Percentiles rank a stretch among this genome's conserved stretches.
Evolutionary conservation across 805 yeast genomes (phyloP).

Genomic region (Babjeviella inositovora): DNA sequence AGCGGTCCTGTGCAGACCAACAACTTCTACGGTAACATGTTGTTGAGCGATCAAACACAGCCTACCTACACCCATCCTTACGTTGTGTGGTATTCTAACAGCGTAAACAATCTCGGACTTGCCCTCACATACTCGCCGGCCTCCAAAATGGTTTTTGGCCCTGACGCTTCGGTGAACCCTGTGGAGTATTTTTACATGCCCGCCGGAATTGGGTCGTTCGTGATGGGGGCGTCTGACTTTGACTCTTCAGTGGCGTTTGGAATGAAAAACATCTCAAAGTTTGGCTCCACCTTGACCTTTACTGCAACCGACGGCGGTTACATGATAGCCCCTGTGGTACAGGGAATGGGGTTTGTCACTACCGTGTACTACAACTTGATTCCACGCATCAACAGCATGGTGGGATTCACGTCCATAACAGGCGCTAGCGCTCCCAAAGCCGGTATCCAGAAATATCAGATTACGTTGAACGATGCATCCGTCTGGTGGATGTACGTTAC

Average conservation of each 20-base stretch:
- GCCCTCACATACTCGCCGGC: slow-evolving; percentile 50
- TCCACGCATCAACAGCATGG: slow-evolving; percentile 41
- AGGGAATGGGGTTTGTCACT: slow-evolving; percentile 76
- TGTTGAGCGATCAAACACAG: slow-evolving; percentile 47
- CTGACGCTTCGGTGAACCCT: slow-evolving; percentile 33
- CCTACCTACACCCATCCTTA: slow-evolving; percentile 80
- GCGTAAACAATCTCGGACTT: slow-evolving; percentile 32
- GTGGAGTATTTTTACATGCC: slow-evolving; percentile 56
- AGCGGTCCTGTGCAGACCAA: slow-evolving; percentile 47
- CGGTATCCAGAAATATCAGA: slow-evolving; percentile 34
- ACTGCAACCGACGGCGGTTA: slow-evolving; percentile 14
- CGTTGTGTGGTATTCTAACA: slow-evolving; percentile 50
- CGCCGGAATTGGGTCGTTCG: slow-evolving; percentile 39
- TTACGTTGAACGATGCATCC: slow-evolving; percentile 34
- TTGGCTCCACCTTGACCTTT: too few relatives aligned
- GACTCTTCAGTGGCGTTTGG: slow-evolving; percentile 9
- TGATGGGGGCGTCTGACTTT: slow-evolving; percentile 29
- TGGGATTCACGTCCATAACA: slow-evolving; percentile 42
- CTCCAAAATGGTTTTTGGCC: slow-evolving; percentile 53
- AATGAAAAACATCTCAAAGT: slow-evolving; percentile 4
- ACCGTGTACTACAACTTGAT: slow-evolving; percentile 37
- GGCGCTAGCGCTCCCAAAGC: slow-evolving; percentile 17
- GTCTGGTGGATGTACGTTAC: slow-evolving; percentile 58
- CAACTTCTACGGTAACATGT: slow-evolving; percentile 61
- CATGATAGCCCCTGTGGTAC: slow-evolving; percentile 45